These are phyloP conservation scores for Capronia epimyces DNA, from an alignment of 2,329 filamentous ascomycete species.

Conservation along the genomic window DNA sequence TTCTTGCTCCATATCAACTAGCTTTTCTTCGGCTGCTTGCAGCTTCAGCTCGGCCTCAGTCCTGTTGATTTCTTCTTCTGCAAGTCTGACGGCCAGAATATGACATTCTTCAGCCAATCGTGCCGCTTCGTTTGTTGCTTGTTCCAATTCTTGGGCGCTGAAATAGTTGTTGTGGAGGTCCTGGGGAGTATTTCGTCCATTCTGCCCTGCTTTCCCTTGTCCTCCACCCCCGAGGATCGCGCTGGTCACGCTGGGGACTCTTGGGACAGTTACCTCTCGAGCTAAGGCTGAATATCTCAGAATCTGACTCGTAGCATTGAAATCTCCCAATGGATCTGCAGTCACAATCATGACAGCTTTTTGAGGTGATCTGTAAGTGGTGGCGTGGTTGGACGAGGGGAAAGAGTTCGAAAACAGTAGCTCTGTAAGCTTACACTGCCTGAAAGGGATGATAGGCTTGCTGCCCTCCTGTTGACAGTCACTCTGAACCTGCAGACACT, in stretches of 20 bases:
- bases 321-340: conserved; percentile 86
- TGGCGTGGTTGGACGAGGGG: conserved; percentile 54
- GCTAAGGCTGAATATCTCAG: conserved; percentile 89
- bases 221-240: conserved; percentile 50
- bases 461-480: conserved; percentile 62
- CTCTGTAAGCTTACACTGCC: conserved; percentile 81
- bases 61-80: conserved; percentile 64
- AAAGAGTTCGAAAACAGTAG: conserved; percentile 84
- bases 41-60: conserved; percentile 68
- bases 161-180: conserved; percentile 44
- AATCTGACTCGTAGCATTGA: conserved; percentile 95
- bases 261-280: conserved; percentile 84
- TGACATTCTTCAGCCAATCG: conserved; percentile 75
- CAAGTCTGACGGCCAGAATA: conserved; percentile 62
- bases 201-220: conserved; percentile 22
- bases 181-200: conserved; percentile 44
- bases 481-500: conserved; percentile 93
- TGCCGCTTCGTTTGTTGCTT: conserved; percentile 72
- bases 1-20: conserved; percentile 72
- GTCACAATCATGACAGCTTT: conserved; percentile 95
- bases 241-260: conserved; percentile 74
- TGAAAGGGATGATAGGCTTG: conserved; percentile 72
- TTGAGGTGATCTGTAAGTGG: conserved; percentile 59
- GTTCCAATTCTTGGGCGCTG: conserved; percentile 66
- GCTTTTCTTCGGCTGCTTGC: conserved; percentile 55